Evolutionary conservation across 306 rosid genomes (phyloP).

Genomic region (Albizia julibrissin): DNA sequence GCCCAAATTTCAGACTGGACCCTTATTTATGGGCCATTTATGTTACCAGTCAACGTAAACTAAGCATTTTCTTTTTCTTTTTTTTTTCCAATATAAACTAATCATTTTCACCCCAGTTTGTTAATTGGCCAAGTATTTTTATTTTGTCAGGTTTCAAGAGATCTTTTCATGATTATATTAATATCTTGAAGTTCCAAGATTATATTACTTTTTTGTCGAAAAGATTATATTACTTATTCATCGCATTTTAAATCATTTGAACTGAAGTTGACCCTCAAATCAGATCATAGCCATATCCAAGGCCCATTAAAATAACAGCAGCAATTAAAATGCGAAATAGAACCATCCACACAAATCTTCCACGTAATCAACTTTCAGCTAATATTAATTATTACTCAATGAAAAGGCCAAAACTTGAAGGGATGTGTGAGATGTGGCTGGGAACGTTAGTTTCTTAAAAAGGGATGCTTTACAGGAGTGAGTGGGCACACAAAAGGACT

Average conservation of each 20-base stretch:
- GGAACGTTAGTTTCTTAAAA: constrained; percentile 7
- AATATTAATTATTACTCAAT: not conserved
- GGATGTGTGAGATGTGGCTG: not conserved
- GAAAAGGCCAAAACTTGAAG: not conserved
- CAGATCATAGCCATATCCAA: not conserved
- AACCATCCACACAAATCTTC: not conserved
- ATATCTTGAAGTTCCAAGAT: not conserved
- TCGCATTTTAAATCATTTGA: not conserved
- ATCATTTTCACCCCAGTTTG: not conserved
- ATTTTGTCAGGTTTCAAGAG: not conserved
- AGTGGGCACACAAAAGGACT: constrained; percentile 7
- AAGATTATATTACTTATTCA: not conserved
- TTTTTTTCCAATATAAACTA: too few relatives aligned
- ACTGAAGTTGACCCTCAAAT: not conserved
- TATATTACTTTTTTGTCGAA: not conserved
- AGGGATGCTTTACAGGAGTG: not conserved
- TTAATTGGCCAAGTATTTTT: not conserved
- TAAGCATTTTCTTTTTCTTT: too few relatives aligned
- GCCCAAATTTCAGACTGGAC: not conserved
- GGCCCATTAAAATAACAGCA: not conserved
- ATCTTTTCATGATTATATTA: not conserved
- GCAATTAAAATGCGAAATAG: not conserved
- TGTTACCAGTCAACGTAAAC: not conserved
- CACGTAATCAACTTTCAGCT: not conserved
- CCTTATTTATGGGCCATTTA: not conserved